phyloP scores from a whole-genome alignment of 495 filamentous ascomycete species.

The Annulohypoxylon bovei region DNA sequence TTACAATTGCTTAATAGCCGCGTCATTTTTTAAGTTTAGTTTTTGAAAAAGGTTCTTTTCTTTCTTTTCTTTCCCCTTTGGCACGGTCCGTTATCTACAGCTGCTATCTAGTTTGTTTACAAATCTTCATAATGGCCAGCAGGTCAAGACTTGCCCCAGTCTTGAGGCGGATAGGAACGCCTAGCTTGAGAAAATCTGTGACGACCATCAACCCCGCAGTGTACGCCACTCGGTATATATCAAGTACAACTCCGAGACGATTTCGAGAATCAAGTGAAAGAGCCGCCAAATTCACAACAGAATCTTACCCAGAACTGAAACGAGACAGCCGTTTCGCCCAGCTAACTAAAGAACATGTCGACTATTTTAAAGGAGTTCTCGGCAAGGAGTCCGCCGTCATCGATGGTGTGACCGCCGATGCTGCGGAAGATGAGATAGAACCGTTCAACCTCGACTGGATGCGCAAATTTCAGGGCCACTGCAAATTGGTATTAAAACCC shows the following conservation, averaged over 20 bases:
- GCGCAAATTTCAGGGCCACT: slow-evolving; percentile 96
- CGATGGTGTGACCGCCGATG: slow-evolving; percentile 77
- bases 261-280: slow-evolving; percentile 51
- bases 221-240: slow-evolving; percentile 45
- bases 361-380: slow-evolving; percentile 78
- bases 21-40: slow-evolving; percentile 5
- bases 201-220: not conserved
- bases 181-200: slow-evolving; percentile 25
- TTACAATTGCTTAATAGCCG: not conserved
- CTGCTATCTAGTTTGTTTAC: not conserved
- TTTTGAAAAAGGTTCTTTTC: not conserved
- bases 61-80: slow-evolving; percentile 2
- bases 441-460: slow-evolving; percentile 98
- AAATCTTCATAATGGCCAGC: slow-evolving; percentile 36
- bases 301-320: slow-evolving; percentile 84
- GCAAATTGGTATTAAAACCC: slow-evolving; percentile 87
- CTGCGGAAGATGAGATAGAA: slow-evolving; percentile 79
- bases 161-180: slow-evolving; percentile 33
- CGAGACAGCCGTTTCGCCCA: slow-evolving; percentile 77
- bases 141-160: slow-evolving; percentile 42
- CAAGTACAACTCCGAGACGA: slow-evolving; percentile 45
- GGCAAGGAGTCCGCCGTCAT: slow-evolving; percentile 81
- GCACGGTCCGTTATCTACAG: not conserved
- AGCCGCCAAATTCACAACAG: slow-evolving; percentile 78
- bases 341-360: slow-evolving; percentile 79